A percentile compares a stretch with the other conserved stretches of the same genome.
Evolutionary conservation across 169 alveolate species (phyloP).

Genomic region (Plasmodium cynomolgi): DNA sequence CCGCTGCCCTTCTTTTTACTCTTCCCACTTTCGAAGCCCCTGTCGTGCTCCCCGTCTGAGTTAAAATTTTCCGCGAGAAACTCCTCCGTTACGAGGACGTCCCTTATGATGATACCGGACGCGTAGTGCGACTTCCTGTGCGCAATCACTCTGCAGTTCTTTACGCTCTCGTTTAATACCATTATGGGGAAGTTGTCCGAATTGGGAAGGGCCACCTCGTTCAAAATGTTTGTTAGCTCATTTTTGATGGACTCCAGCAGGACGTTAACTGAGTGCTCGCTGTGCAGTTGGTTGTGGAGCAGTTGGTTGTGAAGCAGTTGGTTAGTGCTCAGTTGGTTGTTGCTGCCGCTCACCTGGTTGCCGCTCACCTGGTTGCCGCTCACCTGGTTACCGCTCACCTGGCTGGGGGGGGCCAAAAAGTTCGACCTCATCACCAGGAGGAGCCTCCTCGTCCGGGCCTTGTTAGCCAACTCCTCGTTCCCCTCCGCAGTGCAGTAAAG

Average conservation of each 20-base stretch:
- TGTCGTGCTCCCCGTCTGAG: background rate
- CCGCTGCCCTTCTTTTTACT: background rate
- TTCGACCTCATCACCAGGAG: conserved; percentile 58
- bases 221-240: conserved; percentile 35
- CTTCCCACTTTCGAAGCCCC: conserved; percentile 5
- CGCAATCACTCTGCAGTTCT: conserved; percentile 37
- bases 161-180: conserved; percentile 63
- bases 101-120: conserved; percentile 47
- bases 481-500: conserved; percentile 65
- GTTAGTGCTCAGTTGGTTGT: too few species aligned
- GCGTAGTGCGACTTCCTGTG: conserved; percentile 42
- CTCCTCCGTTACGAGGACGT: conserved; percentile 59
- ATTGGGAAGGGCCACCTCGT: conserved; percentile 55
- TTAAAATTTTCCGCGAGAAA: conserved; percentile 38
- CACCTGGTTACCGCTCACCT: background rate
- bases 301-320: too few species aligned
- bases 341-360: too few species aligned
- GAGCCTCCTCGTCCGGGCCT: conserved; percentile 36
- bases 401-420: background rate
- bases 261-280: conserved; percentile 19
- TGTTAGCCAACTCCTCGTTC: conserved; percentile 49
- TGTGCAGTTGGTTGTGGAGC: conserved; percentile 3
- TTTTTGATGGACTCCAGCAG: conserved; percentile 42
- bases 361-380: too few species aligned
- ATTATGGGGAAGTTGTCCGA: conserved; percentile 69